Base-by-base conservation (phyloP, 768 basidiomycete species). In the Guyanaporus albipodus region DNA sequence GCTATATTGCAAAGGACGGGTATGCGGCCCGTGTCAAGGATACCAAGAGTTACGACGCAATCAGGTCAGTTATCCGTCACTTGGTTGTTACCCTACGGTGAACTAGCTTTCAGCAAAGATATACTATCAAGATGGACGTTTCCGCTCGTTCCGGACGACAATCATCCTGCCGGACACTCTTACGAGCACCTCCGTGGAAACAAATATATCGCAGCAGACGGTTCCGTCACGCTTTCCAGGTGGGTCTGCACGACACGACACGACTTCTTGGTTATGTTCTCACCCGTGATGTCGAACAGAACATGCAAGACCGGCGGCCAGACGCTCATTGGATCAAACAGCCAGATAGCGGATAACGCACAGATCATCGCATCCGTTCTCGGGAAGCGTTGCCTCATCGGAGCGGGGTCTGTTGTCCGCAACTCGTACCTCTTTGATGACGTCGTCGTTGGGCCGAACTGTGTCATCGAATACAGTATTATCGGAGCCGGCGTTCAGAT, bases 1-100 rank as follows among this genome's bases (percentile, higher is more conserved):
- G 92, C 55, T 90, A 93, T 58, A 76, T 95, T 40, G 87, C 87
- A 9, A 83, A 85, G 56, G 84, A 89, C 40, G 88, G 88, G 3
- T 98, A 96, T 68, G 91, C 94, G 14, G 91, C 91, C 15, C 84
- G 93, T 18, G 92, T 97, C 37, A 83, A 86, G 61, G 94, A 99
- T 60, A 93, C 93, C 4, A 84, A 83, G 59, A 91, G 87, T 55
- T 97, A 93, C 66, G 93, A 87, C 52, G 83, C 87, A 8, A 75
- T 97, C 57, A 91, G 90, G 91, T 91, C 43, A 52, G 18, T 23
- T 10, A n/a, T 19, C 11, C 15, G 29, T 2, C 42, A 28, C 18
- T 35, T 8, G 33, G 17, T 21, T 11, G 28, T 35, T 12, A 15
- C 19, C 26, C 22, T 19, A 34, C 18, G 19, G 39, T 54, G 7